Base-by-base conservation (phyloP, 345 rosid genomes). In the Cardamine resedifolia region DNA sequence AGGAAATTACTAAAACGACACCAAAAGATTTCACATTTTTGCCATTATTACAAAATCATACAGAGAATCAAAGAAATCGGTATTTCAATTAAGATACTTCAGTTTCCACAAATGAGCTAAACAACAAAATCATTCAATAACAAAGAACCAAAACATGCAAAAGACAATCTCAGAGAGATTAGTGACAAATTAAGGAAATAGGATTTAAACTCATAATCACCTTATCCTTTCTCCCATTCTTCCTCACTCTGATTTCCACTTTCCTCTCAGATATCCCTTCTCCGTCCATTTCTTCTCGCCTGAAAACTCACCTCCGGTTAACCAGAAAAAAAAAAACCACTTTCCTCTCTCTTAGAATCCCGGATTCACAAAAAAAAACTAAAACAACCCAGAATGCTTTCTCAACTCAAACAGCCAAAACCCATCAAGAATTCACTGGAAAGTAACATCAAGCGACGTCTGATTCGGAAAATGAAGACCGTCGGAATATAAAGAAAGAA, bases 171-270 rank as follows among this genome's bases (percentile, higher is more conserved):
- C 30, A 66, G 11, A 66, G 30, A 38, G 44, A 60, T 39, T 19
- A 5, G 16, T 7, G 30, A 4, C 19, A 41, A 56, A 36, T 12
- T 9, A 11, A 18, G 23, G 49, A 19, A 18, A 33, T 10, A 23
- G 49, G 74, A 15, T 53, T 33, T 28, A 4, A 74, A 27, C 41
- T 60, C 23, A 8, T 36, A 30, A 57, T 51, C 82, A 91, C 98
- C 97, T 86, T 88, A 56, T 92, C 87, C 41, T 85, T 89, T 80
- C 76, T 86, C 50, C 97, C 96, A 45, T 71, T 83, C 62, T 76
- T 77, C 68, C 83, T 87, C 23, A 82, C 81, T 65, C 76, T 85
- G 57, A 83, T 77, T 57, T 87, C 81, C 59, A 84, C 87, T 45
- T 76, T 87, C 87, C 92, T 81, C 8, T 96, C 98, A 10, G 80